Evolutionary conservation across 2,329 filamentous ascomycete species (phyloP).

Genomic region (Calonectria naviculata): DNA sequence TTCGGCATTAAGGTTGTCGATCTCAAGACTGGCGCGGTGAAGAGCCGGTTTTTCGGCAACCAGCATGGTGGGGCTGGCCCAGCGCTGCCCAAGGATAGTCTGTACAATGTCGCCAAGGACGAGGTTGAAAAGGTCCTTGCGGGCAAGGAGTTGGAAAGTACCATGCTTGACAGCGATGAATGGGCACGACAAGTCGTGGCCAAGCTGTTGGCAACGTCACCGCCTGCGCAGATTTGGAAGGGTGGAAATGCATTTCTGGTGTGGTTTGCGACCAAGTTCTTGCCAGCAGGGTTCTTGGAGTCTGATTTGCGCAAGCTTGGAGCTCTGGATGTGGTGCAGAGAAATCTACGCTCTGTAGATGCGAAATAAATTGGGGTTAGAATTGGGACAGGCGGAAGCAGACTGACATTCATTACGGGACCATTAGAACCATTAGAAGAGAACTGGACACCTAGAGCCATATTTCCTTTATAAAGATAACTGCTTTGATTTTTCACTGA

Average conservation of each 20-base stretch:
- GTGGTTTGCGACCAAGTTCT: background rate
- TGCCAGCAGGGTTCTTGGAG: background rate
- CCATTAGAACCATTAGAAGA: background rate
- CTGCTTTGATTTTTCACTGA: too few relatives aligned
- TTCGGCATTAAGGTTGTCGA: conserved; percentile 41
- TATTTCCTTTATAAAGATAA: background rate
- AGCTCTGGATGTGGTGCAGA: background rate
- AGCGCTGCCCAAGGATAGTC: background rate
- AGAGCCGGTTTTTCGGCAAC: background rate
- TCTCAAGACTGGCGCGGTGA: conserved; percentile 19
- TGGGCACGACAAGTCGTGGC: background rate
- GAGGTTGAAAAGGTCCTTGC: background rate
- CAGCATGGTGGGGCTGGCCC: background rate
- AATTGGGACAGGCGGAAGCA: background rate
- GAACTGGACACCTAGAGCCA: background rate
- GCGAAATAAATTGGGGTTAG: too few relatives aligned
- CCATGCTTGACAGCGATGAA: background rate
- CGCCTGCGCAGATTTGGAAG: background rate
- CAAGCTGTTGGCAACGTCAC: background rate
- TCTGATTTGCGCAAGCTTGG: background rate
- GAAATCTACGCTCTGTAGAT: background rate
- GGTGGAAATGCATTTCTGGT: conserved; percentile 2
- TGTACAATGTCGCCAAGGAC: conserved; percentile 11
- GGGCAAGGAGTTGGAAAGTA: background rate
- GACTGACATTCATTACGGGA: too few relatives aligned